These are phyloP conservation scores for Saxispiralis lemnorum DNA, from an alignment of 495 filamentous ascomycete genomes.

Conservation along the genomic window DNA sequence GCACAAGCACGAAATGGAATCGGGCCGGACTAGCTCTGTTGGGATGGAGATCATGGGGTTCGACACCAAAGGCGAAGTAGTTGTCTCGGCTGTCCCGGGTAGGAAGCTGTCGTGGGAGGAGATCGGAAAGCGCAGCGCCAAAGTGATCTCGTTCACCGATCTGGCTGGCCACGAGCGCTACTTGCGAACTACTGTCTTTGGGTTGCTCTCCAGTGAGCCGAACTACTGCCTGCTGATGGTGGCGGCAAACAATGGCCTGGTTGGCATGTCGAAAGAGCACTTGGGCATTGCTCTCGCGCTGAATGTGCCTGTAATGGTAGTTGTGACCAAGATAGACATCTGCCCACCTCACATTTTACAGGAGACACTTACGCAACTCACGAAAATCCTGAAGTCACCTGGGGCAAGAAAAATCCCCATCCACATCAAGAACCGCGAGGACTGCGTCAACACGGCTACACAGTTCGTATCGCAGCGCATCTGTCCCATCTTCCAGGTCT, in stretches of 20 bases:
- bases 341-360: conserved; percentile 90
- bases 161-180: conserved; percentile 92
- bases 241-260: conserved; percentile 89
- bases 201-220: conserved; percentile 80
- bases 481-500: conserved; percentile 94
- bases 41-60: conserved; percentile 99
- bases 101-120: conserved; percentile 92
- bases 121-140: conserved; percentile 82
- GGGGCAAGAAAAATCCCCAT: conserved; percentile 95
- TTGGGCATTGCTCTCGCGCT: conserved; percentile 85
- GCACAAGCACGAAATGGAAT: conserved; percentile 95
- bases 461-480: conserved; percentile 93
- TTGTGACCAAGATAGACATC: conserved; percentile 97
- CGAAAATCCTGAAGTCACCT: conserved; percentile 78
- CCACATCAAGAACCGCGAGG: conserved; percentile 78
- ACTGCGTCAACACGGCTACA: conserved; percentile 85
- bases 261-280: conserved; percentile 97
- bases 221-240: conserved; percentile 99
- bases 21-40: conserved; percentile 84
- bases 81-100: conserved; percentile 63
- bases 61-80: conserved; percentile 70
- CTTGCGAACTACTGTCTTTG: conserved; percentile 90
- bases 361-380: conserved; percentile 84
- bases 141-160: conserved; percentile 94
- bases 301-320: conserved; percentile 95